Conservation (phyloP, 768 basidiomycete species). For the Leccinum olivaceopallidum region DNA sequence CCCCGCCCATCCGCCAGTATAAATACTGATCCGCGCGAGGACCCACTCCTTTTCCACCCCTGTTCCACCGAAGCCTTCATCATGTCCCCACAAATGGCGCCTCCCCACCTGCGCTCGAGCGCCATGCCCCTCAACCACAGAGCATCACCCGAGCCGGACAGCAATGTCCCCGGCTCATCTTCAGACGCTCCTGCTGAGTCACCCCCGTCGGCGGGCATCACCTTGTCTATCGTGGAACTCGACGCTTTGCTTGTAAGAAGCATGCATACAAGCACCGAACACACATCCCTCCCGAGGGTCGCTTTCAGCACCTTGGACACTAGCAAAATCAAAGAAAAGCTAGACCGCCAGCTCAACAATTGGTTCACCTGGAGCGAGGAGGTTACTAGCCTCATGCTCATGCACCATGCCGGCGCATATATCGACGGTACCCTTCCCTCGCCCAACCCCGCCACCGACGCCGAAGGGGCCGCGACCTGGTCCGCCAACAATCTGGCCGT, state of each 20-base stretch:
- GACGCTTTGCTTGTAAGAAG: background rate
- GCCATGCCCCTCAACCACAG: too few relatives aligned
- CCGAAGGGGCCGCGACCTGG: background rate
- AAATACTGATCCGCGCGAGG: too few relatives aligned
- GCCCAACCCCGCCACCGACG: background rate
- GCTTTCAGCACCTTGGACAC: background rate
- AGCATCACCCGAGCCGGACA: too few relatives aligned
- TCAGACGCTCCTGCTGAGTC: too few relatives aligned
- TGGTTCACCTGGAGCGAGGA: background rate
- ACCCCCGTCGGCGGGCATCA: background rate
- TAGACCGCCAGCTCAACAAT: background rate
- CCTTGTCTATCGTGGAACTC: background rate
- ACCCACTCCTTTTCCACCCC: too few relatives aligned
- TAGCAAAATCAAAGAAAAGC: background rate
- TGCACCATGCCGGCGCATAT: background rate
- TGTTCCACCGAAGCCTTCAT: too few relatives aligned
- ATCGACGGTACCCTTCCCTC: background rate
- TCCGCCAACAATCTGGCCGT: background rate
- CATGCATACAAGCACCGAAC: too few relatives aligned
- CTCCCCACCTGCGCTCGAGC: too few relatives aligned
- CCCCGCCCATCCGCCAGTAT: too few relatives aligned
- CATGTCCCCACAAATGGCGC: too few relatives aligned
- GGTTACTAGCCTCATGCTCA: background rate
- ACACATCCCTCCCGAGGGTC: background rate
- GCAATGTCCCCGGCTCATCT: too few relatives aligned